phyloP scores from a whole-genome alignment of 345 rosid species.

The Lagerstroemia speciosa region DNA sequence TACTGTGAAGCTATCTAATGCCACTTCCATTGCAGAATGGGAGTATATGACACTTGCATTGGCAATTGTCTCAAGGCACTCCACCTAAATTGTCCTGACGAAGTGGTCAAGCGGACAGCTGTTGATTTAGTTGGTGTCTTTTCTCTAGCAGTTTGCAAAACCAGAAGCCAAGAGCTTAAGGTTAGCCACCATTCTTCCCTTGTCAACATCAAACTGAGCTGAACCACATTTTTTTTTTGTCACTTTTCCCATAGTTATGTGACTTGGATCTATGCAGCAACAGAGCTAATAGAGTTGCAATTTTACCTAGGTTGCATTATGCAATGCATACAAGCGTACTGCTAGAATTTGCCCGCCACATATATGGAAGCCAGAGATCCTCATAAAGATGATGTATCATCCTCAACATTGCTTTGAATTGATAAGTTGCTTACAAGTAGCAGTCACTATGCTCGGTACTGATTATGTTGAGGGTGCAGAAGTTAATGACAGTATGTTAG shows the following conservation, averaged over 20 bases:
- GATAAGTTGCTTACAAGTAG: slow-evolving; percentile 63
- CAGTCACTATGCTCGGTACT: slow-evolving; percentile 49
- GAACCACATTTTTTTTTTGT: background rate
- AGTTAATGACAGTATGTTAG: slow-evolving; percentile 16
- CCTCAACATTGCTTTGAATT: slow-evolving; percentile 60
- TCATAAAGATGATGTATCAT: slow-evolving; percentile 43
- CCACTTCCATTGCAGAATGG: slow-evolving; percentile 33
- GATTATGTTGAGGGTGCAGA: slow-evolving; percentile 36
- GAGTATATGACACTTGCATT: slow-evolving; percentile 62
- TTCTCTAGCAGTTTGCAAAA: slow-evolving; percentile 51
- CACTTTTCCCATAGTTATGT: background rate
- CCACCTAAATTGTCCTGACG: slow-evolving; percentile 63
- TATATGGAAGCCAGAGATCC: slow-evolving; percentile 74
- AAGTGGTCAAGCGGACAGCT: slow-evolving; percentile 61
- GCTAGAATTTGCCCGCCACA: slow-evolving; percentile 65
- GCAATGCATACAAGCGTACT: slow-evolving; percentile 61
- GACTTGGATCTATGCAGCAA: background rate
- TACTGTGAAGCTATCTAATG: background rate
- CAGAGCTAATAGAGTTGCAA: slow-evolving; percentile 2
- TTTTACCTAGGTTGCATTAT: slow-evolving; percentile 58
- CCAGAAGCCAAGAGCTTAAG: slow-evolving; percentile 80
- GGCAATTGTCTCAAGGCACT: slow-evolving; percentile 62
- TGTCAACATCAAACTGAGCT: background rate
- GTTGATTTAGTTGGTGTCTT: slow-evolving; percentile 46
- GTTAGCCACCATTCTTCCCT: slow-evolving; percentile 22